phyloP scores from a whole-genome alignment of 371 early-diverging fungal species.

The Nematocida displodere region DNA sequence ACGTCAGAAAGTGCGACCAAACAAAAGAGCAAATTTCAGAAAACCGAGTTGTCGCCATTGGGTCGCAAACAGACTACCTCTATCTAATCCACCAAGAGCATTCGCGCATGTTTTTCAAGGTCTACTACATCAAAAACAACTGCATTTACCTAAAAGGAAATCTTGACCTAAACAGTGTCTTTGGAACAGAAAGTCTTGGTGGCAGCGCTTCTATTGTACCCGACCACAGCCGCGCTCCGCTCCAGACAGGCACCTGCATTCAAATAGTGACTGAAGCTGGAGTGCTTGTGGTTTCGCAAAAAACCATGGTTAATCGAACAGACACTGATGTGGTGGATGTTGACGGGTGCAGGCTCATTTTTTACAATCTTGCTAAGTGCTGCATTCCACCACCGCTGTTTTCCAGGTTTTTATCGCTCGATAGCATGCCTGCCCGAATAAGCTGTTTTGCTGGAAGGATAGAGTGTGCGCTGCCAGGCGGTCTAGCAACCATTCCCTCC shows the following conservation, averaged over 20 bases:
- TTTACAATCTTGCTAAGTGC: slow-evolving; percentile 2
- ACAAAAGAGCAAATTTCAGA: slow-evolving; percentile 16
- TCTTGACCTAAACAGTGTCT: not conserved
- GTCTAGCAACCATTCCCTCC: not conserved
- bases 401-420: not conserved
- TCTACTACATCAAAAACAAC: slow-evolving; percentile 50
- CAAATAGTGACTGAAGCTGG: not conserved
- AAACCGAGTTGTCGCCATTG: not conserved
- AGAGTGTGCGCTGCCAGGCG: not conserved
- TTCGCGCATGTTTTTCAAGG: not conserved
- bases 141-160: slow-evolving; percentile 22
- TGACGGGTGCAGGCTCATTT: slow-evolving; percentile 11
- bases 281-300: not conserved
- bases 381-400: slow-evolving; percentile 32
- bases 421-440: not conserved
- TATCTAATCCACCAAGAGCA: slow-evolving; percentile 29
- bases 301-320: slow-evolving; percentile 4
- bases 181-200: not conserved
- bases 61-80: slow-evolving; percentile 1
- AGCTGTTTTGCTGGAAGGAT: not conserved
- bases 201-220: not conserved
- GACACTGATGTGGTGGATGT: slow-evolving; percentile 20
- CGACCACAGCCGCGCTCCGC: not conserved
- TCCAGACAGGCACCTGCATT: too few relatives aligned
- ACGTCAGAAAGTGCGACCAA: slow-evolving; percentile 7